These are phyloP conservation scores for Plasmodium gaboni DNA, from an alignment of 169 alveolate species.

Conservation along the genomic window DNA sequence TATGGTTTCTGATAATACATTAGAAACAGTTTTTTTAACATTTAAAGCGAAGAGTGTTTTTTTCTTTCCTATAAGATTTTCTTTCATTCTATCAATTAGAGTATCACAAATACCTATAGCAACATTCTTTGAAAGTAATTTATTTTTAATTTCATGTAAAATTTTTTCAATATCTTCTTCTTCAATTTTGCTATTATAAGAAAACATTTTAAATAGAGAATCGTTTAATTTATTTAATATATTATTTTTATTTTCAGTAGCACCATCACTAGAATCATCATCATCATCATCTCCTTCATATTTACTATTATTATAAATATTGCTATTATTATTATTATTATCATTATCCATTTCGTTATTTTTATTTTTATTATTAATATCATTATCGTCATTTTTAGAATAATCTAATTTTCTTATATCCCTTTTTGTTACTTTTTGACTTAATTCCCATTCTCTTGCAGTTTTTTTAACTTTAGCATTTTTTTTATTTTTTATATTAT, in stretches of 20 bases:
- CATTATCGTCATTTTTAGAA: conserved; percentile 22
- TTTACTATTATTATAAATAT: not conserved
- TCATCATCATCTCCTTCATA: conserved; percentile 47
- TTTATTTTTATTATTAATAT: not conserved
- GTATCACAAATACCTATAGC: conserved; percentile 92
- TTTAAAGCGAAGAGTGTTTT: conserved; percentile 89
- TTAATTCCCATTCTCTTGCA: conserved; percentile 75
- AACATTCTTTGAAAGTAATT: conserved; percentile 92
- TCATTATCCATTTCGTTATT: conserved; percentile 2
- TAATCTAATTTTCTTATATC: conserved; percentile 63
- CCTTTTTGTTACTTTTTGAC: conserved; percentile 36
- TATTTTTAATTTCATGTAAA: conserved; percentile 86
- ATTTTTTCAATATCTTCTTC: conserved; percentile 91
- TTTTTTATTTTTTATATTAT: conserved; percentile 6
- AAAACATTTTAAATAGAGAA: conserved; percentile 86
- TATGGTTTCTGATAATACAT: conserved; percentile 89
- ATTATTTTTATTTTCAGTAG: conserved; percentile 18
- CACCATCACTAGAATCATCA: conserved; percentile 67
- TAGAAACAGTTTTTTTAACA: conserved; percentile 89
- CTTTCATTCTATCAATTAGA: conserved; percentile 89
- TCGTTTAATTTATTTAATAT: conserved; percentile 82
- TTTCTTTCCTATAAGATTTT: conserved; percentile 88
- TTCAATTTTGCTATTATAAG: conserved; percentile 88
- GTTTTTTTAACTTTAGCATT: conserved; percentile 49
- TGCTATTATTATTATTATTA: conserved; percentile 8